Conservation (phyloP, 164 flowering plant species). For the Hamamelis virginiana region DNA sequence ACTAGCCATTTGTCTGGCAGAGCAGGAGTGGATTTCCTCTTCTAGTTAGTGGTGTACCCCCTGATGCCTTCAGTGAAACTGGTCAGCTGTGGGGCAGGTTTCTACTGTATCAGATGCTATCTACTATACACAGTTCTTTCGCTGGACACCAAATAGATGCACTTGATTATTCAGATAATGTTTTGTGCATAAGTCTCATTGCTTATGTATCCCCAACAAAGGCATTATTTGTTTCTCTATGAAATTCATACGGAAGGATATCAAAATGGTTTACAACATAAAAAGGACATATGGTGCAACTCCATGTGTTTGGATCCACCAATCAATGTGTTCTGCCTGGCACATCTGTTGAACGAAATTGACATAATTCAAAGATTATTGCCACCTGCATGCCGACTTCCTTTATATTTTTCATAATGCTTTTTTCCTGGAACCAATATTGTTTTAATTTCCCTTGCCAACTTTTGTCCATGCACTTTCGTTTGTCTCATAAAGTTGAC, state of each 20-base stretch:
- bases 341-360: background rate
- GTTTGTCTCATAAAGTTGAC: no score
- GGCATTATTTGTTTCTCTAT: background rate
- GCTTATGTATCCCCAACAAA: background rate
- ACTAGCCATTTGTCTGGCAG: slow-evolving; percentile 39
- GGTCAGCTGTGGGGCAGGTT: slow-evolving; percentile 99
- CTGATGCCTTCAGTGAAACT: slow-evolving; percentile 98
- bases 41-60: slow-evolving; percentile 97
- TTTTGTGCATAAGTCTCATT: background rate
- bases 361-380: background rate
- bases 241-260: background rate
- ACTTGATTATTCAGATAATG: background rate
- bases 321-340: background rate
- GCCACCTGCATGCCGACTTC: background rate
- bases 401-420: background rate
- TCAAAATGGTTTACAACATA: background rate
- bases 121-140: background rate
- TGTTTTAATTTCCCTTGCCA: no score
- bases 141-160: background rate
- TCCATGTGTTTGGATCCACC: background rate
- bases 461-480: no score
- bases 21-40: slow-evolving; percentile 79
- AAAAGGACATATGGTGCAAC: background rate
- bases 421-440: no score
- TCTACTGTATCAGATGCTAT: slow-evolving; percentile 9